A percentile compares a stretch with the other conserved stretches of the same genome.
Conservation (phyloP, 805 yeast genomes). For the Saturnispora sekii region DNA sequence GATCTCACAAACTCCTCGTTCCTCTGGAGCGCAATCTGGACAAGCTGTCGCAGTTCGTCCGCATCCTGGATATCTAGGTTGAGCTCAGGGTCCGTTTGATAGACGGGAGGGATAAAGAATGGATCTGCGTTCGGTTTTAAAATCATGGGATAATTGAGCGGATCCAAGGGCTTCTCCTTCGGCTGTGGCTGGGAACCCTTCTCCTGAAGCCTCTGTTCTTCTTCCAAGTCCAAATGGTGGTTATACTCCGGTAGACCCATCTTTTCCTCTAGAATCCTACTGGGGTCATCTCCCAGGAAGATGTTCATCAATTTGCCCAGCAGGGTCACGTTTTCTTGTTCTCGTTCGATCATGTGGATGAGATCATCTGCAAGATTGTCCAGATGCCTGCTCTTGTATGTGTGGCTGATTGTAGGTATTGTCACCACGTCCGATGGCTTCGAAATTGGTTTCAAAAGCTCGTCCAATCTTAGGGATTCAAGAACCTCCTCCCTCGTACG, state of each 20-base stretch:
- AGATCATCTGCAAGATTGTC: conserved; percentile 60
- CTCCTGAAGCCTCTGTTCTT: conserved; percentile 16
- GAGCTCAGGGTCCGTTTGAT: conserved; percentile 36
- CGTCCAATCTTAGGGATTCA: conserved; percentile 40
- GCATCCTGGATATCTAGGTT: conserved; percentile 42
- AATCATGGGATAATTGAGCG: conserved; percentile 5
- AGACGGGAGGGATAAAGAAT: conserved; percentile 56
- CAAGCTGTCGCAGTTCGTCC: conserved; percentile 61
- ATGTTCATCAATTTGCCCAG: conserved; percentile 65
- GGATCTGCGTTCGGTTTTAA: conserved; percentile 34
- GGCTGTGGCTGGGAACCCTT: conserved; percentile 9
- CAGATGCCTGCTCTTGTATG: conserved; percentile 51
- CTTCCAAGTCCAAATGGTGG: conserved; percentile 40
- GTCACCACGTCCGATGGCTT: conserved; percentile 71
- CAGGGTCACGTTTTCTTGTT: conserved; percentile 67
- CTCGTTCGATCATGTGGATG: conserved; percentile 68
- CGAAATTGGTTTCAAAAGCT: conserved; percentile 65
- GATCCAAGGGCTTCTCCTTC: conserved; percentile 7
- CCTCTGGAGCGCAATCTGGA: conserved; percentile 72
- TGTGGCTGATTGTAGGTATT: conserved; percentile 58
- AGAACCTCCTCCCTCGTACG: conserved; percentile 28
- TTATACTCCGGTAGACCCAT: conserved; percentile 62
- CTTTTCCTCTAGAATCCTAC: conserved; percentile 50
- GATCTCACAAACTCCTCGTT: conserved; percentile 81
- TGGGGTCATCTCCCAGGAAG: conserved; percentile 81